Conservation (phyloP, 192 early-diverging fungal species). For the Coemansia sp. region DNA sequence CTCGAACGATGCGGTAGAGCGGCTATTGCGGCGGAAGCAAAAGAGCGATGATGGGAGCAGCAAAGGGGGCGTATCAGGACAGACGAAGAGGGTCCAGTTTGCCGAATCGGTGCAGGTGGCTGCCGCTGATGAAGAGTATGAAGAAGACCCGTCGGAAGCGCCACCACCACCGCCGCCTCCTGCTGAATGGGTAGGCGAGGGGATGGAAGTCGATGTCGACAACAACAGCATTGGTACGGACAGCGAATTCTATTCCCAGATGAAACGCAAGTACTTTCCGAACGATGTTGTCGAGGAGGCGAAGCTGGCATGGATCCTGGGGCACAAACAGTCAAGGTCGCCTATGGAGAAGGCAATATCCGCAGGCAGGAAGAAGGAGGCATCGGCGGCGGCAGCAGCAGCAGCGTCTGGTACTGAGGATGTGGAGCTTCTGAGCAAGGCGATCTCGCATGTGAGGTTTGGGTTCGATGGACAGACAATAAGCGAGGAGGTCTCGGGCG, state of each 20-base stretch:
- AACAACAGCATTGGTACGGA: constrained; percentile 33
- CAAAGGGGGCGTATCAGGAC: constrained; percentile 9
- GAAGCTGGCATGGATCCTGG: constrained; percentile 54
- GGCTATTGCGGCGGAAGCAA: constrained; percentile 55
- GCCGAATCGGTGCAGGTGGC: constrained; percentile 14
- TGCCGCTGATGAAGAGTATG: constrained; percentile 20
- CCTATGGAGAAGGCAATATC: constrained; percentile 36
- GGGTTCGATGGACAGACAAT: constrained; percentile 77
- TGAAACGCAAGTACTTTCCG: constrained; percentile 45
- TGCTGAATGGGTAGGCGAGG: constrained; percentile 36
- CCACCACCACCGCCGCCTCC: constrained; percentile 35
- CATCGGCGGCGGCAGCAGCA: constrained; percentile 5
- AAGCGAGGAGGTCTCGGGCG: constrained; percentile 35
- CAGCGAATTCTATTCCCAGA: constrained; percentile 36
- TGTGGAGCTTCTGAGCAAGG: constrained; percentile 14
- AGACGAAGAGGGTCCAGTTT: constrained; percentile 27
- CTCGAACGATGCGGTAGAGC: constrained; percentile 64
- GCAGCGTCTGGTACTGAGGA: not conserved
- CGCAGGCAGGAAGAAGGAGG: constrained; percentile 12
- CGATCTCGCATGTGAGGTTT: constrained; percentile 66
- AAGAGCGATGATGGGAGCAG: not conserved
- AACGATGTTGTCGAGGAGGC: constrained; percentile 49
- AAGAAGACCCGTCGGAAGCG: constrained; percentile 14
- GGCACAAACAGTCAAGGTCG: constrained; percentile 51
- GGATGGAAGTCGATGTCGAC: constrained; percentile 22